A percentile compares a stretch with the other conserved stretches of the same genome.
phyloP scores from a whole-genome alignment of 1,139 yeast species.

The Zygosaccharomyces sapae region DNA sequence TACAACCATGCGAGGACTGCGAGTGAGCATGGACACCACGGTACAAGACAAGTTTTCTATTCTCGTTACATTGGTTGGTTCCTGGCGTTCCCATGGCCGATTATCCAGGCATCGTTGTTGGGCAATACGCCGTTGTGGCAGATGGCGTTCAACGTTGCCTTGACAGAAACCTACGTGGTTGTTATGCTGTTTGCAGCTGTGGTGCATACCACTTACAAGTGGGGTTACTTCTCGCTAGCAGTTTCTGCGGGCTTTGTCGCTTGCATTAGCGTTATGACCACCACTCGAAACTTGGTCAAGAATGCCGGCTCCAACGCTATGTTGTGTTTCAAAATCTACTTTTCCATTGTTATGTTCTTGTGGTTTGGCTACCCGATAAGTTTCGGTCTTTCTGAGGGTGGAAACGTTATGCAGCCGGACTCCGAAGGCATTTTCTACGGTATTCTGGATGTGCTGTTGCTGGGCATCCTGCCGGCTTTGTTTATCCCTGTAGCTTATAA shows the following conservation, averaged over 20 bases:
- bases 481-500: conserved; percentile 25
- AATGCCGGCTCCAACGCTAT: conserved; percentile 23
- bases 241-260: conserved; percentile 31
- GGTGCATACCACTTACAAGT: conserved; percentile 55
- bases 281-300: conserved; percentile 26
- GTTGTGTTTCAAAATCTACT: conserved; percentile 22
- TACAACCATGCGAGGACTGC: conserved; percentile 49
- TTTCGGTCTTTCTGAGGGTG: conserved; percentile 66
- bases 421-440: conserved; percentile 63
- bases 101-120: conserved; percentile 46
- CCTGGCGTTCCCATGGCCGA: conserved; percentile 53
- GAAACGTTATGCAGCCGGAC: conserved; percentile 59
- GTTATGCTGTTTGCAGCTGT: conserved; percentile 52
- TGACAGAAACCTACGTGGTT: conserved; percentile 50
- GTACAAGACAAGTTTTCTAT: conserved; percentile 60
- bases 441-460: conserved; percentile 50
- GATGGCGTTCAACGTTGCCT: conserved; percentile 41
- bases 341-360: conserved; percentile 39
- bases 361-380: conserved; percentile 53
- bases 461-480: conserved; percentile 35
- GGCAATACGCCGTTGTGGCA: conserved; percentile 42
- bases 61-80: conserved; percentile 67
- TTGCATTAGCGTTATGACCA: conserved; percentile 27
- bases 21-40: conserved; percentile 36
- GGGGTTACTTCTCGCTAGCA: conserved; percentile 53